Conservation (phyloP, 768 basidiomycete genomes). For the Rhizopogon vinicolor region DNA sequence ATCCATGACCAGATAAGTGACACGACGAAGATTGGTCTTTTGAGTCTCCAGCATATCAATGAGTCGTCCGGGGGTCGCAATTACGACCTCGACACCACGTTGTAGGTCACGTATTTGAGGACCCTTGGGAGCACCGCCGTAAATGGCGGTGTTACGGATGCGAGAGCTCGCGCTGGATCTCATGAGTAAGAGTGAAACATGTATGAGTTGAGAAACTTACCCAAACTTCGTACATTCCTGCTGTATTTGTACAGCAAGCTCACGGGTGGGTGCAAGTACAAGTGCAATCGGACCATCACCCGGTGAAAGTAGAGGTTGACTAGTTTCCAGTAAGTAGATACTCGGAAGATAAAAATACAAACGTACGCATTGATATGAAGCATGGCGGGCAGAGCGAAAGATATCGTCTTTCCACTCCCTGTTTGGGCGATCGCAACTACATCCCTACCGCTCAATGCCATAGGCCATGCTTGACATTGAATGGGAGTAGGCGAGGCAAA, state of each 20-base stretch:
- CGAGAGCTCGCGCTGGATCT: conserved; percentile 73
- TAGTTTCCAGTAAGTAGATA: conserved; percentile 25
- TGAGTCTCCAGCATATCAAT: conserved; percentile 98
- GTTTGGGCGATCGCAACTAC: conserved; percentile 97
- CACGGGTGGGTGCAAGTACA: conserved; percentile 95
- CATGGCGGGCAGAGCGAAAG: conserved; percentile 98
- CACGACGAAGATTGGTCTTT: conserved; percentile 93
- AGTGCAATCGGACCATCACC: conserved; percentile 98
- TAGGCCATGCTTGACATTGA: conserved; percentile 99
- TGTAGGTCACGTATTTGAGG: conserved; percentile 97
- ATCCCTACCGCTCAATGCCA: conserved; percentile 93
- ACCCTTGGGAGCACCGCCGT: conserved; percentile 98
- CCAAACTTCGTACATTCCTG: conserved; percentile 99
- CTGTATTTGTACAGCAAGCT: conserved; percentile 98
- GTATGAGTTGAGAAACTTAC: conserved; percentile 33
- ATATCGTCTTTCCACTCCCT: conserved; percentile 97
- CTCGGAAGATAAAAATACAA: not conserved
- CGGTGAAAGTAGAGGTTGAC: conserved; percentile 87
- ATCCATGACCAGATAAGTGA: conserved; percentile 98
- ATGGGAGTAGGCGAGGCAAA: conserved; percentile 91
- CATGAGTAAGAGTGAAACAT: conserved; percentile 1
- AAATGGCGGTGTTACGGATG: conserved; percentile 98
- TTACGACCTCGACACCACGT: conserved; percentile 95
- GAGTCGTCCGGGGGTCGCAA: conserved; percentile 99
- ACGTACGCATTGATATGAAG: conserved; percentile 98